Evolutionary conservation across 805 yeast genomes (phyloP), one percentile per base, ranked within the genome.

Genomic region (Metschnikowia borealis): DNA sequence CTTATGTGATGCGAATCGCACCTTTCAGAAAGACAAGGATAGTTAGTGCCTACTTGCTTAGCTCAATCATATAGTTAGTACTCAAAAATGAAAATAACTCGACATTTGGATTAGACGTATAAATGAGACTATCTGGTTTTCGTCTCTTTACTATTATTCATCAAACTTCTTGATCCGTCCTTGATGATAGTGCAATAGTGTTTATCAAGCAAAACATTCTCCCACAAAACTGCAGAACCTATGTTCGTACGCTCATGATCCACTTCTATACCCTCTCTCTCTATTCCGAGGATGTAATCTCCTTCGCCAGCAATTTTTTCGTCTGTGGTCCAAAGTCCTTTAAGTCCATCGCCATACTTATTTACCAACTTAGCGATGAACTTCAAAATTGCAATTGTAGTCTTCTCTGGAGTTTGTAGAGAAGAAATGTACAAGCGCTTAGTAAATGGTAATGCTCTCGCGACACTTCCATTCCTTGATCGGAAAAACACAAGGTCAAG

Each of bases 191-290:
- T 96, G 53, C 89, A 81, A 63, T 88, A 94, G 67, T 94, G 98
- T 54, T 83, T 81, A 50, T 84, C 85, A 50, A 94, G 71, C 38
- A 92, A 67, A 5, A 84, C 84, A 47, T 83, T 81, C 62, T 94
- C 99, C 96, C 96, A 94, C 34, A 92, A 69, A 0, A 90, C 85
- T 1, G 97, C 95, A 15, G 92, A 94, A 39, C 85, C 92, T 1
- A 96, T 80, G 62, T 94, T 91, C 57, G 87, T 74, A 63, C 92
- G 81, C 56, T 85, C 88, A 10, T 88, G 81, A 42, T 80, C 83
- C 6, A 73, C 71, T 47, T 70, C 74, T 46, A 64, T 55, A 37
- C 59, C 63, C 47, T 79, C 80, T 35, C 61, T 54, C 44, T 83
- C 89, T 57, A 84, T 74, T 26, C 82, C 80, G 62, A 85, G 86